Evolutionary conservation across 2,329 filamentous ascomycete species (phyloP).

Genomic region (Trichoderma guizhouense): DNA sequence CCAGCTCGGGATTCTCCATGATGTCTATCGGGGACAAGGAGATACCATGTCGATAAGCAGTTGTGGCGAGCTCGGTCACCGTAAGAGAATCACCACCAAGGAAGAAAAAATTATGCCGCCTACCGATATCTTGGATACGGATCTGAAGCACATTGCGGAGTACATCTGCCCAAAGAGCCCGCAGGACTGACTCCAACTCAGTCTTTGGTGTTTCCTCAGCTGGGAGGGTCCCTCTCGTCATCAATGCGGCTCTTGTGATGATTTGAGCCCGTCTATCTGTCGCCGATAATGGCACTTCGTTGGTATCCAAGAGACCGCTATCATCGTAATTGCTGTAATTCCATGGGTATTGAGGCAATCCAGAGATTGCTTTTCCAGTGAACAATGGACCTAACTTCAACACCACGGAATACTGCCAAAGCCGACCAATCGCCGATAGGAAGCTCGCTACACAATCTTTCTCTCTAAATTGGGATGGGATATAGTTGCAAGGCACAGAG

Average conservation of each 20-base stretch:
- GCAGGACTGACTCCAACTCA: background rate
- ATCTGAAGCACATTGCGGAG: constrained; percentile 1
- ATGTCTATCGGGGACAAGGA: background rate
- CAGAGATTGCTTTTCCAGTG: background rate
- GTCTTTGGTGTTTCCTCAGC: background rate
- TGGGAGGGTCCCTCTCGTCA: background rate
- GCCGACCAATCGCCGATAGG: background rate
- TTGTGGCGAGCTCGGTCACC: background rate
- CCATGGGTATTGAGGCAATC: background rate
- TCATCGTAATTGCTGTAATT: background rate
- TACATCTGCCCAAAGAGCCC: constrained; percentile 7
- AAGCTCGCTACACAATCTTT: background rate
- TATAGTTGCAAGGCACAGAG: background rate
- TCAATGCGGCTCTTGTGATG: background rate
- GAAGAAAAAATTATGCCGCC: constrained; percentile 8
- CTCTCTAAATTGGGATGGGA: background rate
- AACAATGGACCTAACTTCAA: background rate
- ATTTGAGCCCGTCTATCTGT: background rate
- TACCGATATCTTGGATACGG: constrained; percentile 15
- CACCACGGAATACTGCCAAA: background rate
- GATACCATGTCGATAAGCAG: constrained; percentile 7
- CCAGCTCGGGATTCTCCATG: background rate
- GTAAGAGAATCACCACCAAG: constrained; percentile 14
- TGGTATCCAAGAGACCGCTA: background rate
- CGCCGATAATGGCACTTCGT: background rate